Evolutionary conservation across 192 early-diverging fungal species (phyloP).

Genomic region (Coemansia sp.): DNA sequence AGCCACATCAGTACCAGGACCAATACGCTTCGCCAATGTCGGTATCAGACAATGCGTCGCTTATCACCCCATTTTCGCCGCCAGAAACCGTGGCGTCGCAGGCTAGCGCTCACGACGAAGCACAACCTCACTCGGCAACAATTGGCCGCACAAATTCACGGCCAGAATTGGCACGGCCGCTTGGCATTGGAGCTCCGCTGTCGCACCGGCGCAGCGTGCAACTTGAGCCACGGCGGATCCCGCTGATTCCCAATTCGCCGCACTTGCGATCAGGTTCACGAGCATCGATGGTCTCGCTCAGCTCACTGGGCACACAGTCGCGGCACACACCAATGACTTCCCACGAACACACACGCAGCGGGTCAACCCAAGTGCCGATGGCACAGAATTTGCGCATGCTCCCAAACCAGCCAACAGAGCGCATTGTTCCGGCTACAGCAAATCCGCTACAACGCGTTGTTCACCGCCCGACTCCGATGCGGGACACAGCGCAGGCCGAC

Average conservation of each 20-base stretch:
- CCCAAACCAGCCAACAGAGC: neutral
- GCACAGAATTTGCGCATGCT: conserved; percentile 10
- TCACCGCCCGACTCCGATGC: conserved; percentile 13
- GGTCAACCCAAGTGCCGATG: neutral
- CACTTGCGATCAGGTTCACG: conserved; percentile 32
- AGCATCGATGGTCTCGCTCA: conserved; percentile 27
- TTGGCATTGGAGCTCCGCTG: neutral
- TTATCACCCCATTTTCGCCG: conserved; percentile 31
- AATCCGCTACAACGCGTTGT: conserved; percentile 12
- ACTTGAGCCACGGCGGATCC: conserved; percentile 23
- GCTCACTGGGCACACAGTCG: neutral
- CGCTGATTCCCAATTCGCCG: conserved; percentile 34
- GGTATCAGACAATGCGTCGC: conserved; percentile 5
- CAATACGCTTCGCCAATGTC: conserved; percentile 3
- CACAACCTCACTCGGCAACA: neutral
- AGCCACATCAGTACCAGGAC: conserved; percentile 16
- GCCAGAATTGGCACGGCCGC: conserved; percentile 2
- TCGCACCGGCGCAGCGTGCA: conserved; percentile 24
- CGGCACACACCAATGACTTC: neutral
- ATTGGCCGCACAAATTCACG: conserved; percentile 1
- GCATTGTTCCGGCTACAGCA: neutral
- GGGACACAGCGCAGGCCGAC: conserved; percentile 16
- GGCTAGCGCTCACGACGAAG: conserved; percentile 18
- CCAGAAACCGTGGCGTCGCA: conserved; percentile 30
- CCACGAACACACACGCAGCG: neutral